A percentile compares a stretch with the other conserved stretches of the same genome.
Evolutionary conservation across 306 rosid species (phyloP).

Genomic region (Abrus precatorius): DNA sequence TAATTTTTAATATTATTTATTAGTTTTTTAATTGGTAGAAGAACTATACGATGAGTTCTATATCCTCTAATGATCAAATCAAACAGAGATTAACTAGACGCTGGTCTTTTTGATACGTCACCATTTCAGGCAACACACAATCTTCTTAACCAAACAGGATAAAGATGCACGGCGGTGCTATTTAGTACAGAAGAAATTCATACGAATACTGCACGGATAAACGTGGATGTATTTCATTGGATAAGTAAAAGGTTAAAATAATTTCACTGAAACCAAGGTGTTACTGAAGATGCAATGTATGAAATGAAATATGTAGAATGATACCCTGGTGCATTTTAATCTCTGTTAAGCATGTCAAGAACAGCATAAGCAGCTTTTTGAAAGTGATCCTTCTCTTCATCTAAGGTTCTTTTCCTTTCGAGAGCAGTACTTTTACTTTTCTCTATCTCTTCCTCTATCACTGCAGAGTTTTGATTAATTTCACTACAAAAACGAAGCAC

Average conservation of each 20-base stretch:
- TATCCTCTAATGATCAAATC: slow-evolving; percentile 58
- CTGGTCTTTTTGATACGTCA: neutral
- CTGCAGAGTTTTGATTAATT: slow-evolving; percentile 69
- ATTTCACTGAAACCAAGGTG: too few species aligned
- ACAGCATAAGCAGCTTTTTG: slow-evolving; percentile 87
- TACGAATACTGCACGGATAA: too few species aligned
- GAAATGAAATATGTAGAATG: slow-evolving; percentile 8
- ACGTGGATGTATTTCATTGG: too few species aligned
- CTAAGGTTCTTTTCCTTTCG: slow-evolving; percentile 71
- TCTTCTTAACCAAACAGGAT: slow-evolving; percentile 23
- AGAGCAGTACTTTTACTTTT: slow-evolving; percentile 68
- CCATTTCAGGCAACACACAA: neutral
- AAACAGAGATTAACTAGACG: slow-evolving; percentile 20
- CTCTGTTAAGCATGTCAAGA: slow-evolving; percentile 69
- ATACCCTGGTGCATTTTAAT: slow-evolving; percentile 52
- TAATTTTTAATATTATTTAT: too few species aligned
- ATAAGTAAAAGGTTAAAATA: too few species aligned
- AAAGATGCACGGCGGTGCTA: neutral
- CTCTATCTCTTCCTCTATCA: slow-evolving; percentile 71
- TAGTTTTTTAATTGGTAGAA: slow-evolving; percentile 52
- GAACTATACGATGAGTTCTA: slow-evolving; percentile 72
- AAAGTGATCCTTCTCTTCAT: slow-evolving; percentile 76
- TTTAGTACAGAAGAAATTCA: too few species aligned
- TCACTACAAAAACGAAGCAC: slow-evolving; percentile 54
- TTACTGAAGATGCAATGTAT: slow-evolving; percentile 1